Conservation (phyloP, 331 rosid species). For the Dryas integrifolia region DNA sequence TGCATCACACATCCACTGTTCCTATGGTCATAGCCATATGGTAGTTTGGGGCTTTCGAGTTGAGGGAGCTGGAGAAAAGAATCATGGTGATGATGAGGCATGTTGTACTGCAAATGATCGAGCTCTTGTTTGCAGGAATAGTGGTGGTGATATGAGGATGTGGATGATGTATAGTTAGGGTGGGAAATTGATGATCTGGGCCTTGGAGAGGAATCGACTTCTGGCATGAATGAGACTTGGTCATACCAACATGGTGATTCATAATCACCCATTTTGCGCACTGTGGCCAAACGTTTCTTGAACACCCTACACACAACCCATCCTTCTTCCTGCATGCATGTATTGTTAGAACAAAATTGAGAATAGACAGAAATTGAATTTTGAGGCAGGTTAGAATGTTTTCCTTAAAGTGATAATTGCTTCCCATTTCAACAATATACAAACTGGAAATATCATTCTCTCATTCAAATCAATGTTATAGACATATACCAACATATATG, state of each 20-base stretch:
- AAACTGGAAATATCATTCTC: too few relatives aligned
- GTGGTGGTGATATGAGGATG: conserved; percentile 30
- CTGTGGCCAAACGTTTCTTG: conserved; percentile 63
- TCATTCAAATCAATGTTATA: too few relatives aligned
- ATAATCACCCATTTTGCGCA: conserved; percentile 59
- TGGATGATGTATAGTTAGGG: conserved; percentile 30
- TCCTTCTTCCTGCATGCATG: conserved; percentile 72
- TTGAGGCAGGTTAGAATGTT: too few relatives aligned
- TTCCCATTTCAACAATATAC: too few relatives aligned
- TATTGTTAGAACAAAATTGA: too few relatives aligned
- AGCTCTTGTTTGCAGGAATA: conserved; percentile 62
- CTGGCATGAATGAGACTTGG: conserved; percentile 70
- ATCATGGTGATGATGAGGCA: conserved; percentile 34
- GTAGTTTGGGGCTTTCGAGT: conserved; percentile 66
- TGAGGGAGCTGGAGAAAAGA: conserved; percentile 79
- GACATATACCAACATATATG: neutral
- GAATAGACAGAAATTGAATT: too few relatives aligned
- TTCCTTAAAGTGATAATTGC: too few relatives aligned
- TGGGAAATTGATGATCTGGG: conserved; percentile 26
- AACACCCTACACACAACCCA: conserved; percentile 92
- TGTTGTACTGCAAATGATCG: conserved; percentile 48
- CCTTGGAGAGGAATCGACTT: conserved; percentile 50
- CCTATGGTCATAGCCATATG: conserved; percentile 34
- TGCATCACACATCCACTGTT: conserved; percentile 37
- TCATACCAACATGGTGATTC: conserved; percentile 75